phyloP scores from a whole-genome alignment of 257 asterid genomes.

The Parsonsia alboflavescens region DNA sequence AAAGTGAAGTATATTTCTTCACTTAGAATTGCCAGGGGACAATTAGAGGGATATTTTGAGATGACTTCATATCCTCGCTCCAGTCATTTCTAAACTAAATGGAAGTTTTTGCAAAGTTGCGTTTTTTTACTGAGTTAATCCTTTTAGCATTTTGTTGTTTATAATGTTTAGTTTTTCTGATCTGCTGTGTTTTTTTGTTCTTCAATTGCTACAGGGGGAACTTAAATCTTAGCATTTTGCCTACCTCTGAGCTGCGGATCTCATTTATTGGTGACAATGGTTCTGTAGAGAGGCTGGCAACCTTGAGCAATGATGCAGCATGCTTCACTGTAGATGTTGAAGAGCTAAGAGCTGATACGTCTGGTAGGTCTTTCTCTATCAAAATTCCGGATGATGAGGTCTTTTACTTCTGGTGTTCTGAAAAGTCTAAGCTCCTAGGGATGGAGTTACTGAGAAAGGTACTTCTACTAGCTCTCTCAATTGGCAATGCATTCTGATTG shows the following conservation, averaged over 20 bases:
- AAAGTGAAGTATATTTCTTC: neutral
- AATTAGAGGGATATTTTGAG: neutral
- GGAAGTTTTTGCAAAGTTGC: neutral
- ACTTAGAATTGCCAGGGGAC: neutral
- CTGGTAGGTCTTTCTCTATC: conserved; percentile 76
- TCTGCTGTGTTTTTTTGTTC: neutral
- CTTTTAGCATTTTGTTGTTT: neutral
- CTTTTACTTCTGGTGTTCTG: conserved; percentile 75
- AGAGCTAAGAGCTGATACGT: conserved; percentile 60
- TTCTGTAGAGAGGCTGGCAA: conserved; percentile 56
- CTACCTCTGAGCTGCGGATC: conserved; percentile 77
- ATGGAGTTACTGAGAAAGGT: conserved; percentile 77
- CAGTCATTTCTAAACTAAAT: neutral
- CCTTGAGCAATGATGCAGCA: conserved; percentile 39
- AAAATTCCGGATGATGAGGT: conserved; percentile 35
- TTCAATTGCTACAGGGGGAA: conserved; percentile 40
- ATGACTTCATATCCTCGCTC: neutral
- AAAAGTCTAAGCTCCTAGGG: conserved; percentile 72
- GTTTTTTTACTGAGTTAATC: neutral
- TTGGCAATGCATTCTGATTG: neutral
- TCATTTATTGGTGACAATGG: conserved; percentile 88
- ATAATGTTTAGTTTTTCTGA: neutral
- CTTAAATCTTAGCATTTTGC: conserved; percentile 71
- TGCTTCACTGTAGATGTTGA: conserved; percentile 44
- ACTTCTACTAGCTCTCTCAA: neutral